Conservation (phyloP, 805 yeast species). For the Yamadazyma takamatsuzukensis region DNA sequence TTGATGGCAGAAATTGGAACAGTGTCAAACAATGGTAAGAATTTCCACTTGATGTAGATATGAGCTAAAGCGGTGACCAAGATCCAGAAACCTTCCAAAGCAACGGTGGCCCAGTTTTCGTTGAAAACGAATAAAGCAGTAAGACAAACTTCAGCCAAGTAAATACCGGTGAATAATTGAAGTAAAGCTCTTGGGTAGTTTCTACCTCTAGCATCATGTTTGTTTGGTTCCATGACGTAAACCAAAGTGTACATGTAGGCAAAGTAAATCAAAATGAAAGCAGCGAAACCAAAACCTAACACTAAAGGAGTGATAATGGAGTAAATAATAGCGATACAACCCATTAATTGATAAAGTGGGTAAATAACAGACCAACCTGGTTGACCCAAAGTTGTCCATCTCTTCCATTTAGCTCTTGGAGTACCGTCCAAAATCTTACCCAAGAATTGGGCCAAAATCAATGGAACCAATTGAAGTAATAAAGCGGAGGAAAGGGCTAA, state of each 20-base stretch:
- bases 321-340: conserved; percentile 70
- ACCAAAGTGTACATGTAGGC: conserved; percentile 62
- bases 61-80: conserved; percentile 59
- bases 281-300: conserved; percentile 60
- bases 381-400: conserved; percentile 58
- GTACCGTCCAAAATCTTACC: conserved; percentile 75
- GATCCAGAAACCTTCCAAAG: conserved; percentile 57
- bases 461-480: conserved; percentile 68
- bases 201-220: conserved; percentile 66
- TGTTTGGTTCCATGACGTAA: conserved; percentile 56
- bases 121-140: conserved; percentile 71
- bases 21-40: conserved; percentile 60
- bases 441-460: conserved; percentile 67
- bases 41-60: conserved; percentile 53
- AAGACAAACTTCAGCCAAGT: conserved; percentile 67
- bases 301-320: conserved; percentile 76
- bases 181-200: conserved; percentile 69
- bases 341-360: conserved; percentile 73
- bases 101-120: conserved; percentile 78
- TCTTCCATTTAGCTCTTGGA: conserved; percentile 88
- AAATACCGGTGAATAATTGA: conserved; percentile 68
- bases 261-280: conserved; percentile 53
- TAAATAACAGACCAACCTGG: conserved; percentile 81
- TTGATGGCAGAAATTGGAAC: conserved; percentile 67
- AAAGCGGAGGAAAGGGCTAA: conserved; percentile 72